These are phyloP conservation scores for Emmonsia crescens DNA, from an alignment of 2,329 filamentous ascomycete species.

Conservation along the genomic window DNA sequence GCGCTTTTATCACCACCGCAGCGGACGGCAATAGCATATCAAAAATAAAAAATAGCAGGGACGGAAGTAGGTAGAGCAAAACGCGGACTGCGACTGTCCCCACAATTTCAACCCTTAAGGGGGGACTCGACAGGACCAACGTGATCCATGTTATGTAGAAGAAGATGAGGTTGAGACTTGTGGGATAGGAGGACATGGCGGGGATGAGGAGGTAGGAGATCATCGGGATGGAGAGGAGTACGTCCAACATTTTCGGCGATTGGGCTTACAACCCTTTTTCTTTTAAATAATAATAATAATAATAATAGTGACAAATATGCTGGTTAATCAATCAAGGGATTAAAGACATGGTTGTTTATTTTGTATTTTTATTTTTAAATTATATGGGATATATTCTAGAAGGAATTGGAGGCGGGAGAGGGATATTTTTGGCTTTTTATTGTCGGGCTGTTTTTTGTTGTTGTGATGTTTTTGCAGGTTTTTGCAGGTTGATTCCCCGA, in stretches of 20 bases:
- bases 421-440: not conserved
- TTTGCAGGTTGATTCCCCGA: not conserved
- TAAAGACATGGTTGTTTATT: not conserved
- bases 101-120: slow-evolving; percentile 63
- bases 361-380: not conserved
- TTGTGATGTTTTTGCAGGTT: not conserved
- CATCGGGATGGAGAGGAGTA: slow-evolving; percentile 62
- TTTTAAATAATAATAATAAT: not conserved
- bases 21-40: slow-evolving; percentile 61
- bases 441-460: not conserved
- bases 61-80: slow-evolving; percentile 62
- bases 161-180: slow-evolving; percentile 74
- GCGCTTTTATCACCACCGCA: slow-evolving; percentile 57
- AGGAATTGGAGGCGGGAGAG: not conserved
- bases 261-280: not conserved
- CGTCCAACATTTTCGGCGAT: slow-evolving; percentile 38
- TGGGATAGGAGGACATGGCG: slow-evolving; percentile 56
- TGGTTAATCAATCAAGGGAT: not conserved
- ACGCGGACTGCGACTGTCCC: slow-evolving; percentile 57
- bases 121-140: slow-evolving; percentile 64
- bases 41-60: slow-evolving; percentile 60
- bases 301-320: not conserved
- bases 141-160: slow-evolving; percentile 88
- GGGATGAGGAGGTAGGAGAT: slow-evolving; percentile 56
- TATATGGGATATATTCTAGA: not conserved